These are phyloP conservation scores for Skeletonema grethae DNA, from an alignment of 108 stramenopile genomes.

Conservation along the genomic window DNA sequence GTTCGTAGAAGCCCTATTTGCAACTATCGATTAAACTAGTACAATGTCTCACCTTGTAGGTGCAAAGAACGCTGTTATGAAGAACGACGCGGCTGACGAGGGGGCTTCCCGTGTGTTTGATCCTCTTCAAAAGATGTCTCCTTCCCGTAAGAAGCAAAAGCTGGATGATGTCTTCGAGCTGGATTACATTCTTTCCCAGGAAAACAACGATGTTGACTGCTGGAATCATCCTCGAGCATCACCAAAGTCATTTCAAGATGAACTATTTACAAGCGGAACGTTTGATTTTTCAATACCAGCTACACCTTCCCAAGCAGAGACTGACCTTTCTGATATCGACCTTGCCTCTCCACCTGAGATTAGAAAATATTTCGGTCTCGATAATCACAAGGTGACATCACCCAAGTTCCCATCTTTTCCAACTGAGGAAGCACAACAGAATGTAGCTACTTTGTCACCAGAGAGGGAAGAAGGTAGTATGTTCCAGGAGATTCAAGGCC, in stretches of 20 bases:
- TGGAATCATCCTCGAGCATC: conserved; percentile 2
- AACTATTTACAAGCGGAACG: not conserved
- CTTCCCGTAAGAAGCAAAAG: conserved; percentile 5
- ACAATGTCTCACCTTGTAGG: not conserved
- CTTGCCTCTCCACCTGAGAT: conserved; percentile 6
- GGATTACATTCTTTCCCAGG: not conserved
- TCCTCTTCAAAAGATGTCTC: not conserved
- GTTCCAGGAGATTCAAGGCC: conserved; percentile 12
- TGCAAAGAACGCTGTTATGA: not conserved
- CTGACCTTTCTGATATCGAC: not conserved
- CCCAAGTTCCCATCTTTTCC: not conserved
- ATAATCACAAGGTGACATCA: not conserved
- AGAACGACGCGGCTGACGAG: not conserved
- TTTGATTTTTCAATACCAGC: not conserved
- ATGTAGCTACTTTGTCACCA: not conserved
- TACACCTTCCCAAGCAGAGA: not conserved
- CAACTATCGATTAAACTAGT: not conserved
- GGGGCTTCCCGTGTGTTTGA: not conserved
- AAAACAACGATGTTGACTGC: not conserved
- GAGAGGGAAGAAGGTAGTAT: not conserved
- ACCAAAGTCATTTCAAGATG: not conserved
- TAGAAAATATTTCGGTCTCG: not conserved
- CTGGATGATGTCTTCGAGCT: not conserved
- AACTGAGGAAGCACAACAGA: not conserved
- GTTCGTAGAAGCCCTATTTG: not conserved